Evolutionary conservation across 345 rosid species (phyloP).

Genomic region (Gossypium herbaceum): DNA sequence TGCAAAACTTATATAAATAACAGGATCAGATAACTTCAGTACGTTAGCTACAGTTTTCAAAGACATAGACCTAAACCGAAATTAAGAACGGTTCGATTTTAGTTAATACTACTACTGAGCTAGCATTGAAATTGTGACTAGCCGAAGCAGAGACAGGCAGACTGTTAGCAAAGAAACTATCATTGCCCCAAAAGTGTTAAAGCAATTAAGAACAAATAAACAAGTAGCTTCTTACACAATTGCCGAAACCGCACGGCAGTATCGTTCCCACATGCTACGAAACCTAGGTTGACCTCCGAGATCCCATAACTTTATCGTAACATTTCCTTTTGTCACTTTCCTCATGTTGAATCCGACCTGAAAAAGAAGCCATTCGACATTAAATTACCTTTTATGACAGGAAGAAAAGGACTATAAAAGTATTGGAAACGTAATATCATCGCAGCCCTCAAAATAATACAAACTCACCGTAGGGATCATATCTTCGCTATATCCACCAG

Average conservation of each 20-base stretch:
- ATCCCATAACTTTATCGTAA: constrained; percentile 92
- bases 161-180: not conserved
- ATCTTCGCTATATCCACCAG: constrained; percentile 89
- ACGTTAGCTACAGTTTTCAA: not conserved
- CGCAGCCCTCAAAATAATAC: not conserved
- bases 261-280: constrained; percentile 97
- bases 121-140: not conserved
- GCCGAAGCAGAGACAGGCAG: not conserved
- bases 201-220: not conserved
- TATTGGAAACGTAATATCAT: not conserved
- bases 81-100: not conserved
- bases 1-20: not conserved
- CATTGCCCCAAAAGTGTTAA: not conserved
- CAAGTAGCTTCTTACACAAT: constrained; percentile 53
- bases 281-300: constrained; percentile 95
- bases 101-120: not conserved
- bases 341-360: constrained; percentile 98
- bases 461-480: constrained; percentile 76
- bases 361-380: constrained; percentile 8
- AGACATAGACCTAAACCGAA: not conserved
- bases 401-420: not conserved
- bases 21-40: not conserved
- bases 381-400: not conserved
- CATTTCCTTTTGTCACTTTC: constrained; percentile 94
- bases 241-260: constrained; percentile 88